Conservation (phyloP, 768 basidiomycete species). For the Serendipita vermifera region DNA sequence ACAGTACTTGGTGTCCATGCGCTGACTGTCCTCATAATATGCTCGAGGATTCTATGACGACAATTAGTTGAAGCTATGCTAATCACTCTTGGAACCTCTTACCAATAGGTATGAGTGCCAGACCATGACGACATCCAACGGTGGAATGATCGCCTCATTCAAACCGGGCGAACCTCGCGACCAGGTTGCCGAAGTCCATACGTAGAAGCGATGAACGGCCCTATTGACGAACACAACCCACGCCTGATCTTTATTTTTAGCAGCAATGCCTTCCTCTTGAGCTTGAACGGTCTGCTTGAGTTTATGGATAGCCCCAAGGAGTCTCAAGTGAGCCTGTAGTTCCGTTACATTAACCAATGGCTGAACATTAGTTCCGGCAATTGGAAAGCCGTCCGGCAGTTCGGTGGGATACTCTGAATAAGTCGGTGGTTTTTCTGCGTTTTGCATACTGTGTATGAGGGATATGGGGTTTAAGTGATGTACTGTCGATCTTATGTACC, state of each 20-base stretch:
- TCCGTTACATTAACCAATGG: slow-evolving; percentile 6
- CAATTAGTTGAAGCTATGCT: background rate
- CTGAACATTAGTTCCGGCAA: background rate
- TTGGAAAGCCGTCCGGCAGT: background rate
- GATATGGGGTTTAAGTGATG: too few species aligned
- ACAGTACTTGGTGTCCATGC: background rate
- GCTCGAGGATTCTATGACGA: background rate
- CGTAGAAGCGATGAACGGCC: background rate
- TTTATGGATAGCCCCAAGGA: slow-evolving; percentile 1
- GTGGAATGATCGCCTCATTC: slow-evolving; percentile 3
- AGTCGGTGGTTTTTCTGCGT: too few species aligned
- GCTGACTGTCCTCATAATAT: slow-evolving; percentile 4
- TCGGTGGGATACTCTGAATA: background rate
- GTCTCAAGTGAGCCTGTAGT: background rate
- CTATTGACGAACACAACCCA: slow-evolving; percentile 10
- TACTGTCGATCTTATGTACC: too few species aligned
- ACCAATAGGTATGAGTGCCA: slow-evolving; percentile 17
- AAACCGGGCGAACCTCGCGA: background rate
- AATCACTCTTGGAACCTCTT: background rate
- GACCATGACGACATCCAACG: slow-evolving; percentile 16
- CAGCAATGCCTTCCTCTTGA: background rate
- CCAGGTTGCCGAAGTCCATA: background rate
- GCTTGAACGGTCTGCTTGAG: slow-evolving; percentile 8
- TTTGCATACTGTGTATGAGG: too few species aligned
- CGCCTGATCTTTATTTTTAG: background rate